Conservation (phyloP, 441 rosid genomes). For the Rhodomyrtus psidioides region DNA sequence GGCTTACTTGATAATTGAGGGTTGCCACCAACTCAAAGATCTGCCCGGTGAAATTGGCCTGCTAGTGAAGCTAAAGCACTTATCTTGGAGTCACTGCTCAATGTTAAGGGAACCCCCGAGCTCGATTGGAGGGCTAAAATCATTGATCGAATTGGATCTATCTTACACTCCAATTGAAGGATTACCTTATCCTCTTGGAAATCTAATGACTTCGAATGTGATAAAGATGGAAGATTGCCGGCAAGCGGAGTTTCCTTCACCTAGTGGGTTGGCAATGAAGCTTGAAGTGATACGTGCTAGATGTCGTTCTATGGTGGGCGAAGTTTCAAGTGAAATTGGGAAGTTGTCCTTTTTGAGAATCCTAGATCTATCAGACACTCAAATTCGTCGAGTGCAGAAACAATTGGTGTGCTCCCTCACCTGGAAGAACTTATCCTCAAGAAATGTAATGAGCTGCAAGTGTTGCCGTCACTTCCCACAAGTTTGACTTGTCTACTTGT, state of each 20-base stretch:
- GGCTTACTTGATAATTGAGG: not conserved
- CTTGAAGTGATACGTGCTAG: not conserved
- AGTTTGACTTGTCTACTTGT: not conserved
- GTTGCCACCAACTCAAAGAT: rapidly evolving
- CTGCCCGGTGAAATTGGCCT: not conserved
- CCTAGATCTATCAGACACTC: not conserved
- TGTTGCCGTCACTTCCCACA: rapidly evolving
- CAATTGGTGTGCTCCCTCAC: not conserved
- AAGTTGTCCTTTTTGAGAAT: not conserved
- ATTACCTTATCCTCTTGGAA: not conserved
- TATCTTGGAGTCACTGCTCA: not conserved
- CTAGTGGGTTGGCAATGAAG: not conserved
- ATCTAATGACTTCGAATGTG: not conserved
- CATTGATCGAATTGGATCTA: not conserved
- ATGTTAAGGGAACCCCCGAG: not conserved
- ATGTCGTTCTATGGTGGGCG: rapidly evolving
- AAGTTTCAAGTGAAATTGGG: not conserved
- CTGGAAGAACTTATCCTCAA: not conserved
- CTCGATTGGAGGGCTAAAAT: not conserved
- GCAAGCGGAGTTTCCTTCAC: not conserved
- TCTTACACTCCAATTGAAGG: not conserved
- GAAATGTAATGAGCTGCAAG: rapidly evolving
- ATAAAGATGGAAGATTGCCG: not conserved
- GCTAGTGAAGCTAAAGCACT: not conserved
- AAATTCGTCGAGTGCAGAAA: not conserved